These are phyloP conservation scores for Leccinum obscurum DNA, from an alignment of 768 basidiomycete genomes.

Conservation along the genomic window DNA sequence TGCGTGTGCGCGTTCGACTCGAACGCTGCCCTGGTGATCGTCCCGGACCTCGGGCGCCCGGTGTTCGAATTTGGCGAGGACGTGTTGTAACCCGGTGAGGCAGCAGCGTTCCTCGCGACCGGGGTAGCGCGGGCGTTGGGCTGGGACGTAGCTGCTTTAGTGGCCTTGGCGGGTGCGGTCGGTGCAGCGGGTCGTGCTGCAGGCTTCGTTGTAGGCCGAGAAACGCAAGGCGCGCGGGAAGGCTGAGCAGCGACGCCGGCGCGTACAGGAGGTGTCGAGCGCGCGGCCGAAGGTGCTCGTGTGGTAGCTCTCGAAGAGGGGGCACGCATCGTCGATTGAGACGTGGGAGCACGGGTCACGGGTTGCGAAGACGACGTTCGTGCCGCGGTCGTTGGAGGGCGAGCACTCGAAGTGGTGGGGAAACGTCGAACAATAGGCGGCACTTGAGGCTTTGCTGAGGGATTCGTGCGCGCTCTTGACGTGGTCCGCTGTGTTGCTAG, in stretches of 20 bases:
- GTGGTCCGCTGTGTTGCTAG: conserved; percentile 8
- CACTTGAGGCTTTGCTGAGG: conserved; percentile 8
- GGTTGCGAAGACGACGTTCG: conserved; percentile 22
- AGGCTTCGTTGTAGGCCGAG: conserved; percentile 13
- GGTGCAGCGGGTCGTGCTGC: conserved; percentile 8
- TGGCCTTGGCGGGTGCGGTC: conserved; percentile 2
- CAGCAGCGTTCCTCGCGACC: not conserved
- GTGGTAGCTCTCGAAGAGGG: conserved; percentile 22
- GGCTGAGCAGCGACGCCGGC: conserved; percentile 1
- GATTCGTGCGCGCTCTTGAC: conserved; percentile 1
- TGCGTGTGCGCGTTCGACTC: conserved; percentile 26
- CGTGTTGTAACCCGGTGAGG: not conserved
- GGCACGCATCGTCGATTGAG: conserved; percentile 20
- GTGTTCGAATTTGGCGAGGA: not conserved
- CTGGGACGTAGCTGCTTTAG: conserved; percentile 9
- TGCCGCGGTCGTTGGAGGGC: conserved; percentile 5
- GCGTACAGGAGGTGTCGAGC: conserved; percentile 20
- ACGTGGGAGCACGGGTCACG: conserved; percentile 24
- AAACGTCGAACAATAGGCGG: conserved; percentile 14
- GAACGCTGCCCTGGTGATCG: conserved; percentile 26
- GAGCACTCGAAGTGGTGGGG: conserved; percentile 6
- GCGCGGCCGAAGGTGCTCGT: conserved; percentile 16
- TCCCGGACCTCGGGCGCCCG: conserved; percentile 24
- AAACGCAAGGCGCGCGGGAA: conserved; percentile 8
- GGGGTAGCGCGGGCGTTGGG: not conserved